A percentile compares a stretch with the other conserved stretches of the same genome.
Evolutionary conservation across 805 yeast genomes (phyloP).

Genomic region (Saturnispora sekii): DNA sequence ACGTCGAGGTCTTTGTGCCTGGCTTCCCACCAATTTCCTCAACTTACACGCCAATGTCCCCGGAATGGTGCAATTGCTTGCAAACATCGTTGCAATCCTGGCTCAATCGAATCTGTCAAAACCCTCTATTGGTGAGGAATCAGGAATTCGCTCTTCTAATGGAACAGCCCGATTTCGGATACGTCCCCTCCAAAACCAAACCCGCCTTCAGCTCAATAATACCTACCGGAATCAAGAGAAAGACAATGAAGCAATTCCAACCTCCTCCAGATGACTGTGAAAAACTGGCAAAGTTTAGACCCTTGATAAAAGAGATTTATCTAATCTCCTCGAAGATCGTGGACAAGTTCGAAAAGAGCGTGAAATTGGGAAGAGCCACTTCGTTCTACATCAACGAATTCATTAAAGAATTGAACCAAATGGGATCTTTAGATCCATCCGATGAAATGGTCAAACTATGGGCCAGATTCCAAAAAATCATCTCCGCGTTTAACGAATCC

Average conservation of each 20-base stretch:
- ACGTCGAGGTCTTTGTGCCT: constrained; percentile 90
- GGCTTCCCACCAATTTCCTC: constrained; percentile 70
- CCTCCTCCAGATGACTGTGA: constrained; percentile 85
- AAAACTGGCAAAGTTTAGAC: constrained; percentile 78
- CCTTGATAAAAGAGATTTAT: constrained; percentile 71
- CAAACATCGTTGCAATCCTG: constrained; percentile 63
- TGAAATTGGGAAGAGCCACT: constrained; percentile 48
- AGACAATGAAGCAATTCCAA: constrained; percentile 82
- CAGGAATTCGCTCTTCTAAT: constrained; percentile 77
- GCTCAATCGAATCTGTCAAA: constrained; percentile 64
- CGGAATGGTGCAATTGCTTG: constrained; percentile 61
- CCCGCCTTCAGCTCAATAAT: constrained; percentile 34
- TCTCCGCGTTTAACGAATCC: constrained; percentile 65
- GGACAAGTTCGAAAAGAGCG: constrained; percentile 40
- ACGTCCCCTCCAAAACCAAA: constrained; percentile 31
- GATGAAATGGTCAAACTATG: constrained; percentile 73
- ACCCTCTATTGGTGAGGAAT: constrained; percentile 76
- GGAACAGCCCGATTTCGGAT: constrained; percentile 30
- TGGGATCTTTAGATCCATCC: constrained; percentile 35
- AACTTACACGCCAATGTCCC: constrained; percentile 73
- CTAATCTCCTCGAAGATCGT: constrained; percentile 46
- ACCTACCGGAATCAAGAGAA: constrained; percentile 81
- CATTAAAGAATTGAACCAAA: constrained; percentile 30
- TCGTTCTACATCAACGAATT: constrained; percentile 38
- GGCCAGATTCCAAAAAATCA: constrained; percentile 63